Evolutionary conservation across 371 early-diverging fungal species (phyloP), one percentile per base, ranked within the genome.

Genomic region (Lichtheimia ramosa): DNA sequence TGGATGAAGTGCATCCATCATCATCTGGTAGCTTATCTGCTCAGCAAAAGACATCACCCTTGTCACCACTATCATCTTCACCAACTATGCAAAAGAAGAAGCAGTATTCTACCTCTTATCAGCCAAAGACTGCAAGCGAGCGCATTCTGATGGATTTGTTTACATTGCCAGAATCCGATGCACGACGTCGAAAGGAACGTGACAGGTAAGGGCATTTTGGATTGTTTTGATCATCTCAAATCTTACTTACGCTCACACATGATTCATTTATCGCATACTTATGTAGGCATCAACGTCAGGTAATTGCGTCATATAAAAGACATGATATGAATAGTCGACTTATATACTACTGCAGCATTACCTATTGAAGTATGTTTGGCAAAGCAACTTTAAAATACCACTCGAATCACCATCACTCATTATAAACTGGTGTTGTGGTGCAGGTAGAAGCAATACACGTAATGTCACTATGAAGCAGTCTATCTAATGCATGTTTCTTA

Each of bases 341-440:
- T 28, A 16, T 49, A 43, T 13, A n/a, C 53, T 20, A 14, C 24
- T 62, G 28, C 63, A 75, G 77, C 77, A 77, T 51, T 77, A 77
- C 50, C 52, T 71, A 21, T 51, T 77, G 16, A 73, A 73, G 28
- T 62, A 61, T 18, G 58, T 71, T 1, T 63, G 66, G 56, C 59
- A 68, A 8, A 52, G 62, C 2, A 71, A 66, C 15, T 66, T 70
- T 27, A 56, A 54, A 0, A 59, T 68, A 23, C 55, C 63, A 1
- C 48, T 73, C 2, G 23, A 65, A 39, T 41, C 60, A 23, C 77
- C 77, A 10, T 18, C 49, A 6, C 23, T 71, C 3, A 69, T 77
- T 24, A 56, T 77, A 3, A 42, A 73, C 43, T 73, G 74, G 71
- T 69, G 71, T 18, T 77, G 74, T 56, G 74, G 77, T 10, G 65